Conservation (phyloP, 805 yeast species). For the Candida methanosorbosa region DNA sequence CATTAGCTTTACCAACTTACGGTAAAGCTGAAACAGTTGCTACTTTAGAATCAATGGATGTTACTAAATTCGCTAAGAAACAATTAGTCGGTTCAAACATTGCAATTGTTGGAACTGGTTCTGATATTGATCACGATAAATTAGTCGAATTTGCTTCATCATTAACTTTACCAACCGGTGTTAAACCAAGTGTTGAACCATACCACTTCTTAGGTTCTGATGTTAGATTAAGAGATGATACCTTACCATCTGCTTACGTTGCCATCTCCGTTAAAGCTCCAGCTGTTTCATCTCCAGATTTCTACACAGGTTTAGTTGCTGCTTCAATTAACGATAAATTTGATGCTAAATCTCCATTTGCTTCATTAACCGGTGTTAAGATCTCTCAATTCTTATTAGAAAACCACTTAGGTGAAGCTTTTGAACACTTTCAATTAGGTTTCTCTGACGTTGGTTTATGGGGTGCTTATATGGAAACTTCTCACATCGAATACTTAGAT, state of each 20-base stretch:
- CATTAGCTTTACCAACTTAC: slow-evolving; percentile 65
- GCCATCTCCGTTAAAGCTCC: slow-evolving; percentile 73
- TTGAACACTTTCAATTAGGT: slow-evolving; percentile 61
- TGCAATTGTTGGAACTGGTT: slow-evolving; percentile 61
- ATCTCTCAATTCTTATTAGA: slow-evolving; percentile 61
- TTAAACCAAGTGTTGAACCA: slow-evolving; percentile 36
- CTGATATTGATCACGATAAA: slow-evolving; percentile 55
- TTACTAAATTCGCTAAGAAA: slow-evolving; percentile 44
- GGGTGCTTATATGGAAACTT: slow-evolving; percentile 67
- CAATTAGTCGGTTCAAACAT: slow-evolving; percentile 55
- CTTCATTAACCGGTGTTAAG: slow-evolving; percentile 58
- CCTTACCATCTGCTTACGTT: slow-evolving; percentile 72
- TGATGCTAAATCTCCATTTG: slow-evolving; percentile 44
- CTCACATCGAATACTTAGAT: slow-evolving; percentile 53
- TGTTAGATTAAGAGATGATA: slow-evolving; percentile 83
- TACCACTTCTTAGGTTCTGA: slow-evolving; percentile 79
- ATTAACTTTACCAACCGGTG: slow-evolving; percentile 40
- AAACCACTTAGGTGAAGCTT: slow-evolving; percentile 65
- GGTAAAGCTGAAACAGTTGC: slow-evolving; percentile 65
- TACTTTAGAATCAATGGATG: slow-evolving; percentile 50
- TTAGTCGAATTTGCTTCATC: slow-evolving; percentile 59
- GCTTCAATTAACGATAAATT: slow-evolving; percentile 46
- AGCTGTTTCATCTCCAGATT: slow-evolving; percentile 51
- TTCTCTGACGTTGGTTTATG: slow-evolving; percentile 77
- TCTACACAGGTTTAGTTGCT: slow-evolving; percentile 66